Evolutionary conservation across 1,284 basidiomycete genomes (phyloP).

Genomic region (Puccinia brachypodii): DNA sequence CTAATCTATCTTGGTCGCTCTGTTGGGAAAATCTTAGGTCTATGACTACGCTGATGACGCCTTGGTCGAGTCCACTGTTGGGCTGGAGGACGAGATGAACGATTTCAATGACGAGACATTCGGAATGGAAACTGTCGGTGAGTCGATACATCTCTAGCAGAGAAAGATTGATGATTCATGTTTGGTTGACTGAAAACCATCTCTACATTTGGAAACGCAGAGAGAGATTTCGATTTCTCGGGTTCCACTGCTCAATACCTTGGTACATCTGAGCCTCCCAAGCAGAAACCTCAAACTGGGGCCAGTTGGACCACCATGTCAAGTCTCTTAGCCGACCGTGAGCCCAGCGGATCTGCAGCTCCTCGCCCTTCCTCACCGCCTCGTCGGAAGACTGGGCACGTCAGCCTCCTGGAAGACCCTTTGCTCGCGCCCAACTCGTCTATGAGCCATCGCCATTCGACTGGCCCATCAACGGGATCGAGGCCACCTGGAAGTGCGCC

Average conservation of each 20-base stretch:
- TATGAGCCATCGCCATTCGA: conserved; percentile 4
- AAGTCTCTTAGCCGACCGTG: conserved; percentile 13
- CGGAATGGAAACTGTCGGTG: conserved; percentile 47
- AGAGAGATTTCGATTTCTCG: conserved; percentile 48
- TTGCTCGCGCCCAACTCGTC: conserved; percentile 34
- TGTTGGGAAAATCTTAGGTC: conserved; percentile 14
- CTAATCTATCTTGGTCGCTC: not conserved
- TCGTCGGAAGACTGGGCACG: not conserved
- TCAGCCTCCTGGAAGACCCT: conserved; percentile 44
- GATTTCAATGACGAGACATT: conserved; percentile 49
- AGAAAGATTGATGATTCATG: not conserved
- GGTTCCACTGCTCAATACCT: conserved; percentile 49
- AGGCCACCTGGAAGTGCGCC: conserved; percentile 22
- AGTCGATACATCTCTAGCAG: not conserved
- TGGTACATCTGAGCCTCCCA: not conserved
- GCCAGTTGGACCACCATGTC: conserved; percentile 37
- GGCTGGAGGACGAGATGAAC: conserved; percentile 68
- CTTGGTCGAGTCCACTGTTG: conserved; percentile 64
- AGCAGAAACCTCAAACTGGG: not conserved
- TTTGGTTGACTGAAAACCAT: not conserved
- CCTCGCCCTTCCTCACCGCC: conserved; percentile 1
- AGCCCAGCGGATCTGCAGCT: conserved; percentile 10
- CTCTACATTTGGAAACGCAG: not conserved
- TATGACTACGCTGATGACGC: conserved; percentile 23
- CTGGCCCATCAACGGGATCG: not conserved